Evolutionary conservation across 2,329 filamentous ascomycete genomes (phyloP), one percentile per base, ranked within the genome.

Genomic region (Aaosphaeria arxii): DNA sequence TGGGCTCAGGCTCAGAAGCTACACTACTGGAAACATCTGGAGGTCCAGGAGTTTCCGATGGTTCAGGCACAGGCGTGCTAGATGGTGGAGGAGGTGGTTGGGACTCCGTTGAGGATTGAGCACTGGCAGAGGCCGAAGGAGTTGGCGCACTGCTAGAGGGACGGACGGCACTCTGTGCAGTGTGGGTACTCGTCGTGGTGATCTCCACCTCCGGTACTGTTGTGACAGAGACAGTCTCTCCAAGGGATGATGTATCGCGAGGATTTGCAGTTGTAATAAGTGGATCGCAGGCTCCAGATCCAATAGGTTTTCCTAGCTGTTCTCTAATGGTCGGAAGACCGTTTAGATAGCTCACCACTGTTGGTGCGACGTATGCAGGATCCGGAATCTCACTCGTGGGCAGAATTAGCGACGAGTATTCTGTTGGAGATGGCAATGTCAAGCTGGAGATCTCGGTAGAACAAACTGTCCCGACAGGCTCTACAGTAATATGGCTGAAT

Each of bases 321-420:
- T 53, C 52, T 3, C 52, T 41, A 2, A 70, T 60, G 0, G 63
- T 67, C 1, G 62, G 54, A 1, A 64, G 48, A 4, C 46, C 49
- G 13, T 70, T 69, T 4, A 70, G 53, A 42, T 69, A 69, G 1
- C 36, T 31, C 2, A 69, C 59, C 1, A 70, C 58, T 4, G 50
- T 52, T 5, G 63, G 59, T 5, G 62, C 57, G 0, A 68, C 66
- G 11, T 50, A 46, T 4, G 30, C 4, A 7, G 59, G 42, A 32
- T 67, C 42, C 1, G 61, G 52, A n/a, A 70, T 61, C 0, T 50
- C 50, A 11, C 39, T 33, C 4, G 48, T 45, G 1, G 46, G 43
- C 1, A 69, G 30, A 11, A 70, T 62, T 1, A 70, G 50, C 1
- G 59, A 42, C 0, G 53, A 36, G n/a, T 54, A 64, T 32, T 56